Evolutionary conservation across 148 eudicot species (phyloP).

Genomic region (Drosera capensis): DNA sequence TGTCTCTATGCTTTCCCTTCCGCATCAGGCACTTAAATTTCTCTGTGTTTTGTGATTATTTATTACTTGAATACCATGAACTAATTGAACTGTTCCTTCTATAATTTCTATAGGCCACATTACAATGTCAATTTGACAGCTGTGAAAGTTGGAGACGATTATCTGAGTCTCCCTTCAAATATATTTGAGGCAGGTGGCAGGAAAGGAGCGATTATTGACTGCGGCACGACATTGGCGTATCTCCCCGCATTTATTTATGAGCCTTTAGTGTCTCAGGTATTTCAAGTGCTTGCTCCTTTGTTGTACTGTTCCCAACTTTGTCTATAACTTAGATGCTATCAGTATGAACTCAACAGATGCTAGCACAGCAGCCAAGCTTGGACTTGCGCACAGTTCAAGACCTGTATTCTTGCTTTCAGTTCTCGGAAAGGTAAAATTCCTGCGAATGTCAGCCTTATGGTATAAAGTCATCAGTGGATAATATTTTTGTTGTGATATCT

Average conservation of each 20-base stretch:
- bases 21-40: too few relatives aligned
- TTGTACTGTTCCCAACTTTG: not conserved
- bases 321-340: conserved; percentile 8
- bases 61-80: not conserved
- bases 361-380: conserved; percentile 60
- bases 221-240: conserved; percentile 90
- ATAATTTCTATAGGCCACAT: conserved; percentile 47
- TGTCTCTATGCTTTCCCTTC: too few relatives aligned
- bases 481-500: not conserved
- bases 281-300: conserved; percentile 2
- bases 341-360: conserved; percentile 35
- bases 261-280: conserved; percentile 61
- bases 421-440: conserved; percentile 45
- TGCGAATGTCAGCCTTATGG: not conserved
- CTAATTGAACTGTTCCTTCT: not conserved
- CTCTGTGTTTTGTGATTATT: too few relatives aligned
- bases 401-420: conserved; percentile 73
- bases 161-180: conserved; percentile 41
- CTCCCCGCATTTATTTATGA: conserved; percentile 61
- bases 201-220: conserved; percentile 69
- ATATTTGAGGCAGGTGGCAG: conserved; percentile 39
- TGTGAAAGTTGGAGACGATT: conserved; percentile 57
- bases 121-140: conserved; percentile 89
- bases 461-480: not conserved
- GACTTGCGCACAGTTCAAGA: conserved; percentile 59